A percentile compares a stretch with the other conserved stretches of the same genome.
Evolutionary conservation across 805 yeast genomes (phyloP).

Genomic region (Saccharomycopsis synnaedendra): DNA sequence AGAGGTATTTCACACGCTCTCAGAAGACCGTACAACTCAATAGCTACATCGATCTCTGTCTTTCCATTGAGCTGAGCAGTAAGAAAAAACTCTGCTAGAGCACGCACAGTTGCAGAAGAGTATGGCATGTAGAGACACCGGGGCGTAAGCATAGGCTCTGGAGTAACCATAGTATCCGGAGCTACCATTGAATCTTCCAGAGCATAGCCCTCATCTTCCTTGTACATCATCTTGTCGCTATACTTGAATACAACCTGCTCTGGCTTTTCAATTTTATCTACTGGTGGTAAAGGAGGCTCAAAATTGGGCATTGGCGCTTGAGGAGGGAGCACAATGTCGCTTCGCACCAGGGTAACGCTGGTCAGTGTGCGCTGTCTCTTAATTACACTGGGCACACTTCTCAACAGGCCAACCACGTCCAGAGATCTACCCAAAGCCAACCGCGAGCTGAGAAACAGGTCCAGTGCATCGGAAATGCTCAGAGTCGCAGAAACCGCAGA

Average conservation of each 20-base stretch:
- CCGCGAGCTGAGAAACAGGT: background rate
- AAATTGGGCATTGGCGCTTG: constrained; percentile 45
- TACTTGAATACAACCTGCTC: background rate
- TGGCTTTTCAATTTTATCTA: background rate
- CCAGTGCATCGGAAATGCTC: background rate
- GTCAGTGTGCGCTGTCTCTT: background rate
- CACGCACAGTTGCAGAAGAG: constrained; percentile 45
- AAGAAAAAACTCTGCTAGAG: constrained; percentile 61
- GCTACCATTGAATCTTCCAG: background rate
- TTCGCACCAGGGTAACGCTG: background rate
- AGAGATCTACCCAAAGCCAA: background rate
- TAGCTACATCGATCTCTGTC: constrained; percentile 50
- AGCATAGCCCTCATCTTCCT: background rate
- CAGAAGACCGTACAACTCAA: constrained; percentile 26
- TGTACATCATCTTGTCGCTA: background rate
- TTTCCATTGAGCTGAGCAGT: constrained; percentile 72
- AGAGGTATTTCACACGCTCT: constrained; percentile 60
- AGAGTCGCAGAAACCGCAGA: constrained; percentile 12
- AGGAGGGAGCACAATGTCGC: constrained; percentile 22
- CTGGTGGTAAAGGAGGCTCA: constrained; percentile 27
- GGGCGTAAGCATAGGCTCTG: constrained; percentile 59
- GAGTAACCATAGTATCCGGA: constrained; percentile 16
- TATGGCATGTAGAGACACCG: constrained; percentile 62
- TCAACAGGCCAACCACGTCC: background rate
- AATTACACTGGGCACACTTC: background rate